Evolutionary conservation across 345 rosid species (phyloP).

Genomic region (Aurinia saxatilis): DNA sequence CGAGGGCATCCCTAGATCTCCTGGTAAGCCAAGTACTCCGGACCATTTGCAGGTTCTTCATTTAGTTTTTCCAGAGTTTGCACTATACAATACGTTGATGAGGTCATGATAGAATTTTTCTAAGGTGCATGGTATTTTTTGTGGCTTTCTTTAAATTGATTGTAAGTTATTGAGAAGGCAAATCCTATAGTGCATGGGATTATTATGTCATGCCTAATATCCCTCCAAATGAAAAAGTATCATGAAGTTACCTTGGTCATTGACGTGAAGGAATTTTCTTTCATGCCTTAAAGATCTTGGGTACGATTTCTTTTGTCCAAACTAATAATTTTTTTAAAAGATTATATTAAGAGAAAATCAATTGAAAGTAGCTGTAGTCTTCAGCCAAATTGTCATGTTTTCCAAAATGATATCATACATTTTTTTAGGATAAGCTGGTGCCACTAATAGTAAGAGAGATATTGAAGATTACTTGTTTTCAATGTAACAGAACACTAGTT

Average conservation of each 20-base stretch:
- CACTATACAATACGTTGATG: neutral
- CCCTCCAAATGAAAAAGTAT: constrained; percentile 59
- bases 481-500: neutral
- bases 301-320: no score
- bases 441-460: no score
- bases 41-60: constrained; percentile 62
- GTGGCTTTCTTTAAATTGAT: neutral
- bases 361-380: neutral
- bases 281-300: constrained; percentile 60
- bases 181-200: constrained; percentile 65
- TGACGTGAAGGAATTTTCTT: constrained; percentile 71
- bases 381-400: no score
- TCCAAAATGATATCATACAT: no score
- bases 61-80: neutral
- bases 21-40: constrained; percentile 53
- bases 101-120: neutral
- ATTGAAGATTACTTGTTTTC: neutral
- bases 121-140: neutral
- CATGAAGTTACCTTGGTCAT: constrained; percentile 63
- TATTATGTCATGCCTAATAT: constrained; percentile 52
- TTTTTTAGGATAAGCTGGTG: no score
- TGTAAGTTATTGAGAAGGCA: constrained; percentile 53
- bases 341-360: neutral
- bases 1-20: no score
- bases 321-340: constrained; percentile 12